Evolutionary conservation across 2,329 filamentous ascomycete genomes (phyloP).

Genomic region (Penicillium sp.): DNA sequence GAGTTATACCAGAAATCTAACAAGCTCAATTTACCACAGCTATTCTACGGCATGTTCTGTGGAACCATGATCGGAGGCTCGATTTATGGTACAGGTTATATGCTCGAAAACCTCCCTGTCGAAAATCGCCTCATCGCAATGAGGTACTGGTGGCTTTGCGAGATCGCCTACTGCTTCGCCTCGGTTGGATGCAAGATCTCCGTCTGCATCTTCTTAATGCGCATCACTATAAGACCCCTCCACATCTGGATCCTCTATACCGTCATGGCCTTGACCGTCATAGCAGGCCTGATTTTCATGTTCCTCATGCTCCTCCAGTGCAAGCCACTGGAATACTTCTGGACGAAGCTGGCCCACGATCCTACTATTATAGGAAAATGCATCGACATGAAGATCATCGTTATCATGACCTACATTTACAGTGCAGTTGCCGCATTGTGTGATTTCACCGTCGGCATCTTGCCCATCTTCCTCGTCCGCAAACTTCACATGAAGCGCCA

Average conservation of each 20-base stretch:
- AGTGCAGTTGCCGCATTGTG: constrained; percentile 38
- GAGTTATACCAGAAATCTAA: background rate
- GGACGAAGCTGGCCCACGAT: constrained; percentile 37
- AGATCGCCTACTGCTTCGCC: constrained; percentile 52
- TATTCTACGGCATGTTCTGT: constrained; percentile 33
- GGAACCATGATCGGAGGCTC: constrained; percentile 34
- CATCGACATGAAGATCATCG: constrained; percentile 39
- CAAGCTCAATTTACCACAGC: background rate
- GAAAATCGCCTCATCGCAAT: constrained; percentile 27
- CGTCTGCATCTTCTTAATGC: constrained; percentile 54
- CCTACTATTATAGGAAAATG: constrained; percentile 42
- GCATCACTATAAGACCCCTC: constrained; percentile 48
- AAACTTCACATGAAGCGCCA: constrained; percentile 56
- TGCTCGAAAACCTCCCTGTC: constrained; percentile 16
- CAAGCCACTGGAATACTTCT: constrained; percentile 52
- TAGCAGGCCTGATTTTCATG: constrained; percentile 51
- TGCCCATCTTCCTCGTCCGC: constrained; percentile 56
- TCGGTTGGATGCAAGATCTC: constrained; percentile 52
- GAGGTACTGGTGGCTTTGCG: constrained; percentile 53
- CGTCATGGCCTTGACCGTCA: constrained; percentile 46
- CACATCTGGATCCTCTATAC: constrained; percentile 51
- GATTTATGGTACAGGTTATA: constrained; percentile 32
- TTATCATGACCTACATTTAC: constrained; percentile 38
- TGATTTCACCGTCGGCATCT: constrained; percentile 54
- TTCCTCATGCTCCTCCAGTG: constrained; percentile 58